Evolutionary conservation across 1,284 basidiomycete genomes (phyloP), one percentile per base, ranked within the genome.

Genomic region (Ganoderma sp.): DNA sequence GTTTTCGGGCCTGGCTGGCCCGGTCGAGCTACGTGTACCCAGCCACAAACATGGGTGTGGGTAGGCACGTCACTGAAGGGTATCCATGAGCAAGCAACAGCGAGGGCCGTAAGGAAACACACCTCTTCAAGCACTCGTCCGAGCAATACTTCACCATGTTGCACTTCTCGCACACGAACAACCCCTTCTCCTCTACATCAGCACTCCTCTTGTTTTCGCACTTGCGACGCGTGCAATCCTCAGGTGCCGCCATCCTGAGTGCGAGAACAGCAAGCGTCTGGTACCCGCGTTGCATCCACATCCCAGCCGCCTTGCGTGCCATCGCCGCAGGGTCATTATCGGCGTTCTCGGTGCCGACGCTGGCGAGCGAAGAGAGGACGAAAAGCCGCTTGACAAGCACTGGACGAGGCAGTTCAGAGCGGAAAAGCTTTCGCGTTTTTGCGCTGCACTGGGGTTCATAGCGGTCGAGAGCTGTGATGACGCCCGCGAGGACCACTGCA

Each of bases 231-330:
- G 42, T 45, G 34, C 66, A 67, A 15, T 67, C 41, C 0, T n/a
- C 15, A 12, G 48, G 50, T 5, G 62, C 60, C 32, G 41, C 41
- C 22, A 63, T 43, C 34, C 32, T 39, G 50, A 28, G 7, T 2
- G 25, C 25, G 15, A 67, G 15, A 12, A 41, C 22, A 22, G 42
- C 66, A 14, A 63, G 43, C 66, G 57, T 67, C 54, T 60, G 61
- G 61, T 61, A 67, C 42, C 52, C 66, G 22, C 28, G 61, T 34
- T 63, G 61, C 3, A 43, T n/a, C 60, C 54, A 63, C 45, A 67
- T 63, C 15, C n/a, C 45, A 5, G 15, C 15, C 41, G 41, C 41
- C 12, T 42, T 42, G 12, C 41, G 41, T 42, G 41, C 41, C 12
- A 14, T 42, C 12, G 12, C 41, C 41, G 41, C 15, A 14, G 14